Evolutionary conservation across 495 filamentous ascomycete species (phyloP).

Genomic region (Acidomyces sp.): DNA sequence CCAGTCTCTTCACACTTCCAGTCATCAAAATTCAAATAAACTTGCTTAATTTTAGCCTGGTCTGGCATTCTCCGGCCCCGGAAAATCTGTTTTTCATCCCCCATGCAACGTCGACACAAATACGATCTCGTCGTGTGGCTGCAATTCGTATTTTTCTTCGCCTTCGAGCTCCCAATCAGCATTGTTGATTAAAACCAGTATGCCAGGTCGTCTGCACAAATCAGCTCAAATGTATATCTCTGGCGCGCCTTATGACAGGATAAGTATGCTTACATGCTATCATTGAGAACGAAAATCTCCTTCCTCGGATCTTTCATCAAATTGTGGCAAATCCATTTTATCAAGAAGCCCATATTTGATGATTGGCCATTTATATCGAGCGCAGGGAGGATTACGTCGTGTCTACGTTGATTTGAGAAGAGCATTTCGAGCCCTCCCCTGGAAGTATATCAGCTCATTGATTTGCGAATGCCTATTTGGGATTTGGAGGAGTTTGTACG

Average conservation of each 20-base stretch:
- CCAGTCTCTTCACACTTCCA: too few species aligned
- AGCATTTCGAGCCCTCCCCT: conserved; percentile 94
- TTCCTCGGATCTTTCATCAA: conserved; percentile 74
- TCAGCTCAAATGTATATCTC: too few species aligned
- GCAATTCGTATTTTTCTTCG: conserved; percentile 75
- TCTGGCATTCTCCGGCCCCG: neutral
- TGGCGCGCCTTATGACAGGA: neutral
- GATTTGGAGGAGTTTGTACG: too few species aligned
- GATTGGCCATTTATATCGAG: conserved; percentile 42
- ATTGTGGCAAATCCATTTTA: conserved; percentile 67
- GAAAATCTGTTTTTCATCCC: conserved; percentile 33
- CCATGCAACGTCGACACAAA: conserved; percentile 98
- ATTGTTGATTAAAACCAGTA: conserved; percentile 94
- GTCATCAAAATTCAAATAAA: too few species aligned
- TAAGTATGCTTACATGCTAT: conserved; percentile 56
- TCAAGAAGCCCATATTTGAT: conserved; percentile 61
- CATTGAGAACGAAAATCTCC: conserved; percentile 81
- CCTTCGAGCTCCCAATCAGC: conserved; percentile 97
- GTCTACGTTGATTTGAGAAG: conserved; percentile 67
- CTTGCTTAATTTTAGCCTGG: too few species aligned
- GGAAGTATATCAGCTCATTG: too few species aligned
- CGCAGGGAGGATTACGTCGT: conserved; percentile 55
- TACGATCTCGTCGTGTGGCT: conserved; percentile 70
- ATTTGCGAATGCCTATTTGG: too few species aligned
- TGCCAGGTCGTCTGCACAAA: conserved; percentile 92